Evolutionary conservation across 352 stramenopile species (phyloP), one percentile per base, ranked within the genome.

Genomic region (Pythium utonaiense): DNA sequence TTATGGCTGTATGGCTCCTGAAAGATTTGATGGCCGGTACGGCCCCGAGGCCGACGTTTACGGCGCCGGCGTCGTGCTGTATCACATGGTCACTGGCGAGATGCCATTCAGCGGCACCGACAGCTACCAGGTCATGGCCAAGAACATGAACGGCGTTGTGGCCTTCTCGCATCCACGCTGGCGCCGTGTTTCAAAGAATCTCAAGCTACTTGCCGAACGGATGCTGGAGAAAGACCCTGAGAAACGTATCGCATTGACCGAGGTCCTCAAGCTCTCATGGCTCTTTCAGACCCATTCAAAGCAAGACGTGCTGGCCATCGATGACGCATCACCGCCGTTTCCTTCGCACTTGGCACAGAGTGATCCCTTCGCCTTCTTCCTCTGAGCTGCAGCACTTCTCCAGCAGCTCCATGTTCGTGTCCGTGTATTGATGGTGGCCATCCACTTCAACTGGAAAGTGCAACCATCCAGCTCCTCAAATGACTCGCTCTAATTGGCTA

Each of bases 1-100:
- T 4, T 88, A 76, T 57, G 75, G 80, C 9, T 88, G 76, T 57
- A 89, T 89, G 80, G 76, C 80, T 7, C 76, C 77, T 0, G 76
- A 87, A 64, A 77, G 75, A 2, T 89, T 88, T 28, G 67, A 87
- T 9, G 77, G 76, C 6, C 60, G 22, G 5, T 78, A 66, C 28
- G 80, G 76, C 7, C 74, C 68, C 0, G 74, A 83, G 44, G 71
- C 75, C 33, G 80, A 89, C 45, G 75, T 88, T 19, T 89, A 89
- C 53, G 75, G 80, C 13, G 80, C 70, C 16, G 77, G 77, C 9
- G 66, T 89, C 28, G 75, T 88, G 22, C 50, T 88, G 33, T 88
- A 77, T 60, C 74, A 85, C 64, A 88, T 88, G 77, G 47, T 89
- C 38, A 64, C 64, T 7, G 80, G 80, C 12, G 53, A 68, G 25